These are phyloP conservation scores for Populus tremula DNA, from an alignment of 345 rosid species.

Conservation along the genomic window DNA sequence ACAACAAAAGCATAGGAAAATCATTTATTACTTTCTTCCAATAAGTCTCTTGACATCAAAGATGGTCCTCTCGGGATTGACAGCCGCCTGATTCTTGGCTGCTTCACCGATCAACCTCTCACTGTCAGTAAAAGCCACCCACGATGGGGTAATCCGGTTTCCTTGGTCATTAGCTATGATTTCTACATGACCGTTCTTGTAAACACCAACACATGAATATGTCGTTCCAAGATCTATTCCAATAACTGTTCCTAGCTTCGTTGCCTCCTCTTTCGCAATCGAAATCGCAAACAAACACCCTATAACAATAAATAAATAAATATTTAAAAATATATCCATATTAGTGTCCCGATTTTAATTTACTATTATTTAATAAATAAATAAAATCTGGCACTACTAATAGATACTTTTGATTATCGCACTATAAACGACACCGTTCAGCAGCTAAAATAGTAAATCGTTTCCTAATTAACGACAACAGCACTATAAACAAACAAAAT, in stretches of 20 bases:
- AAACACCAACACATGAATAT: constrained; percentile 95
- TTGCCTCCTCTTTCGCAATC: constrained; percentile 64
- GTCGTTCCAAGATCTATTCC: constrained; percentile 98
- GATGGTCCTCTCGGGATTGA: constrained; percentile 76
- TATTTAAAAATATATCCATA: background rate
- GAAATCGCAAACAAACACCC: constrained; percentile 60
- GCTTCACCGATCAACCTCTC: constrained; percentile 98
- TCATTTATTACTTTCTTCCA: constrained; percentile 71
- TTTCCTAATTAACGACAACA: background rate
- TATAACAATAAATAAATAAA: constrained; percentile 9
- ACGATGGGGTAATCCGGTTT: constrained; percentile 93
- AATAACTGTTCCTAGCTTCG: constrained; percentile 84
- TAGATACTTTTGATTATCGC: background rate
- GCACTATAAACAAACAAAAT: background rate
- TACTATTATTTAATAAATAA: background rate
- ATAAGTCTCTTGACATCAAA: constrained; percentile 94
- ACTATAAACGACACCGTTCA: background rate
- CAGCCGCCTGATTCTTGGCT: constrained; percentile 96
- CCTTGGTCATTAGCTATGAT: constrained; percentile 99
- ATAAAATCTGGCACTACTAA: background rate
- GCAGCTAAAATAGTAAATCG: background rate
- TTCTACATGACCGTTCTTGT: constrained; percentile 94
- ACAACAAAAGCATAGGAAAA: background rate
- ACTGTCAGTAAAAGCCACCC: constrained; percentile 91
- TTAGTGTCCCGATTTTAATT: background rate